phyloP scores from a whole-genome alignment of 2,329 filamentous ascomycete genomes.

The Phaeosphaeriaceae sp. region DNA sequence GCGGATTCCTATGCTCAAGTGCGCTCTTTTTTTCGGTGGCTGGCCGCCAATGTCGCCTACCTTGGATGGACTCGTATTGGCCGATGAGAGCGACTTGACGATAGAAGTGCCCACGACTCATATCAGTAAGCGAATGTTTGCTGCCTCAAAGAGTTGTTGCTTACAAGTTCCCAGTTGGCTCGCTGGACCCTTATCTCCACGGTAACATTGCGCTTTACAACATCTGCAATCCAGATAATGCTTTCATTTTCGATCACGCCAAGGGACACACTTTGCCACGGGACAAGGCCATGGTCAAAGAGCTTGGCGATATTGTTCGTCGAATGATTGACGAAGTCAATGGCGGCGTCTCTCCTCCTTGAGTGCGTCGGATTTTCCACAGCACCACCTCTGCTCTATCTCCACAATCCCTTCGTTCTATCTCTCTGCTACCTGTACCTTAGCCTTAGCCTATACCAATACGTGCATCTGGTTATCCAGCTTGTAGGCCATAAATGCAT shows the following conservation, averaged over 20 bases:
- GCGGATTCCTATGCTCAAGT: slow-evolving; percentile 45
- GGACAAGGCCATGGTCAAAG: slow-evolving; percentile 38
- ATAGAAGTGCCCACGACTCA: slow-evolving; percentile 54
- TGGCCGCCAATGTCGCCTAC: slow-evolving; percentile 52
- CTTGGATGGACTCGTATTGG: slow-evolving; percentile 41
- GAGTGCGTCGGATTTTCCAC: neutral
- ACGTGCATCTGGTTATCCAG: neutral
- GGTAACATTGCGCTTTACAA: slow-evolving; percentile 68
- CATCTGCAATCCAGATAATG: slow-evolving; percentile 66
- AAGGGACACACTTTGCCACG: slow-evolving; percentile 68
- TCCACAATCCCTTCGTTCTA: neutral
- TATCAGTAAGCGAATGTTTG: slow-evolving; percentile 27
- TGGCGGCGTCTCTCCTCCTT: slow-evolving; percentile 8
- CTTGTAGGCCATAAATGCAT: neutral
- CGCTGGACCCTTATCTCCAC: slow-evolving; percentile 64
- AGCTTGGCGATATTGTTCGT: slow-evolving; percentile 38
- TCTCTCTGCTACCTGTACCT: too few species aligned
- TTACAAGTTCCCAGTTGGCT: slow-evolving; percentile 23
- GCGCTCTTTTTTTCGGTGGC: slow-evolving; percentile 58
- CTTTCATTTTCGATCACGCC: slow-evolving; percentile 69
- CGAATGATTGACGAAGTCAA: slow-evolving; percentile 31
- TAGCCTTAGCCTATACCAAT: neutral
- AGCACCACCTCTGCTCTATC: neutral
- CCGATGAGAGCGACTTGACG: slow-evolving; percentile 50
- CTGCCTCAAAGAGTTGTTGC: neutral